Evolutionary conservation across 495 filamentous ascomycete genomes (phyloP).

Genomic region (Sordaria brevicollis): DNA sequence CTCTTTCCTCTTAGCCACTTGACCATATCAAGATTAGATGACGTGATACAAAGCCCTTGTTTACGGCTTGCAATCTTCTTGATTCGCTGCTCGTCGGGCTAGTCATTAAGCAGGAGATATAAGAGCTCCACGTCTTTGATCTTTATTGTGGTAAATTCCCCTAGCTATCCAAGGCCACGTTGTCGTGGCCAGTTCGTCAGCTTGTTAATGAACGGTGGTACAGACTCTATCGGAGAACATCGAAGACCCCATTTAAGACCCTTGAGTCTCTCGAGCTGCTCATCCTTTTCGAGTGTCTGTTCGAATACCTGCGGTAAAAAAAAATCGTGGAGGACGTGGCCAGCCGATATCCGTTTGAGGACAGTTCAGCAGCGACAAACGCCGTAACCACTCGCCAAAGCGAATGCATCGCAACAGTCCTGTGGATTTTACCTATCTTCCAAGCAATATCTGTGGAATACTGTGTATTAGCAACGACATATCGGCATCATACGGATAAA

Average conservation of each 20-base stretch:
- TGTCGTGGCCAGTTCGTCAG: background rate
- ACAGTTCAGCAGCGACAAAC: background rate
- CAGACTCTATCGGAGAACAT: background rate
- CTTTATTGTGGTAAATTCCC: background rate
- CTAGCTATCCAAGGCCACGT: background rate
- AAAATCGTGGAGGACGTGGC: background rate
- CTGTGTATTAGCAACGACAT: background rate
- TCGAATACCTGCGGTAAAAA: background rate
- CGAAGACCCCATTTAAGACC: background rate
- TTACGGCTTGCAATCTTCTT: slow-evolving; percentile 10
- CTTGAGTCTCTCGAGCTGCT: background rate
- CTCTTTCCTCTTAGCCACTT: slow-evolving; percentile 12
- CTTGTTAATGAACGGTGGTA: background rate
- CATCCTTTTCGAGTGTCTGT: background rate
- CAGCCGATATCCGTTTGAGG: background rate
- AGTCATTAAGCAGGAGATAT: background rate
- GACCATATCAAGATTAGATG: slow-evolving; percentile 14
- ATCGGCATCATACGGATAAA: background rate
- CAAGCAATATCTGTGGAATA: background rate
- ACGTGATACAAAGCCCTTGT: slow-evolving; percentile 15
- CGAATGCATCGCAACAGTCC: background rate
- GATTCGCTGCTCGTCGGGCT: background rate
- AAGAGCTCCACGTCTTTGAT: background rate
- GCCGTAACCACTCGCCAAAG: background rate
- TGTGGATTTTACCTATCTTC: slow-evolving; percentile 2